Evolutionary conservation across 75 land plant species (phyloP).

Genomic region (Cunninghamia lanceolata): DNA sequence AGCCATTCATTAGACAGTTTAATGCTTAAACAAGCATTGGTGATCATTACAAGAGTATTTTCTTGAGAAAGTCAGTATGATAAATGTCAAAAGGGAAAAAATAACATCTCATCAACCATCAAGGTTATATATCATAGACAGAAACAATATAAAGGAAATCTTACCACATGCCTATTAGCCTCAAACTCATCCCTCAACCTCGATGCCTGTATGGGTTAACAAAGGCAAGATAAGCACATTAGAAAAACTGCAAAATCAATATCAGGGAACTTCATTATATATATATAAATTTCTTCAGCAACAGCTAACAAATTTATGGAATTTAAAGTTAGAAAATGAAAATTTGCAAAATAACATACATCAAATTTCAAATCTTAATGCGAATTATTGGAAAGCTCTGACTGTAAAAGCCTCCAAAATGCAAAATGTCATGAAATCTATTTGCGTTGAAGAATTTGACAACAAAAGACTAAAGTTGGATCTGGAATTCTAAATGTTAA

Average conservation of each 20-base stretch:
- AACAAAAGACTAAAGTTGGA: background rate
- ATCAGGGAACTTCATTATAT: background rate
- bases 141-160: background rate
- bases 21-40: background rate
- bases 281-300: background rate
- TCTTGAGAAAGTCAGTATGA: background rate
- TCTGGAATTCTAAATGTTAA: background rate
- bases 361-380: background rate
- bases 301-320: background rate
- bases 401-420: background rate
- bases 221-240: background rate
- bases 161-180: constrained; percentile 75
- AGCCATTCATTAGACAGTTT: background rate
- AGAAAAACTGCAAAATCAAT: background rate
- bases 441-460: background rate
- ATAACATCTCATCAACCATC: background rate
- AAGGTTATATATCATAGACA: background rate
- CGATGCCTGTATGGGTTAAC: constrained; percentile 36
- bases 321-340: background rate
- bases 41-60: background rate
- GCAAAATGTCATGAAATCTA: background rate
- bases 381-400: background rate
- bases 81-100: background rate
- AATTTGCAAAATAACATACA: background rate
- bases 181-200: constrained; percentile 64